Evolutionary conservation across 2,329 filamentous ascomycete genomes (phyloP), one percentile per base, ranked within the genome.

Genomic region (Monilinia vaccinii-corymbosi): DNA sequence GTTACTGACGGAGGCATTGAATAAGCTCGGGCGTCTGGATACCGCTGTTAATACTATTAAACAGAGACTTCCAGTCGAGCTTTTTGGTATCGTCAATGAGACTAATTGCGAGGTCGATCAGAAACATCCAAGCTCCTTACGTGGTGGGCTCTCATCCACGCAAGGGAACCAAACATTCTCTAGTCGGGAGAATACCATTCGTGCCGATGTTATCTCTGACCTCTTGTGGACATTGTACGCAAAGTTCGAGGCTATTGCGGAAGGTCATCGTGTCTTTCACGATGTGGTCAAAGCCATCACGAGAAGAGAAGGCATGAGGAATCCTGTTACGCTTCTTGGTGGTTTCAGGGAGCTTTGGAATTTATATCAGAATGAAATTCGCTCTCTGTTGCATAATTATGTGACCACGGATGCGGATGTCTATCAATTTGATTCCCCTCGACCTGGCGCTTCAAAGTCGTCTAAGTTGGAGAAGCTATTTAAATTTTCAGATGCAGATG

Each of bases 281-380:
- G 94, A 97, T 72, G 88, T 95, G 50, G 87, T 97, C 69, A 87
- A 87, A 64, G 89, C 89, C 1, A 89, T 99, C 61, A 85, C 93
- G 58, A 85, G 87, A 63, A 85, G 95, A 53, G 92, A 97, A 70
- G 88, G 88, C 5, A 53, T 73, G 71, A 59, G 84, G 73, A 77
- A 87, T 77, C 76, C 83, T 67, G 81, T 77, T 45, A 80, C 83
- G 0, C 79, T 97, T 53, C 86, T 91, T 7, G 86, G 91, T 59
- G 91, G 91, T 60, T 99, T 99, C 75, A 94, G 93, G 70, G 94
- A 97, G 75, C 77, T 99, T 45, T 99, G 95, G 95, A 96, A 97
- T 71, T 78, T 99, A 9, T 93, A 97, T 69, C 94, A 99, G 71
- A 97, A 95, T 73, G 94, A 99, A 79, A 97, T 99, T 66, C 85